These are phyloP conservation scores for Phytopythium kandeliae DNA, from an alignment of 352 stramenopile species.

Conservation along the genomic window DNA sequence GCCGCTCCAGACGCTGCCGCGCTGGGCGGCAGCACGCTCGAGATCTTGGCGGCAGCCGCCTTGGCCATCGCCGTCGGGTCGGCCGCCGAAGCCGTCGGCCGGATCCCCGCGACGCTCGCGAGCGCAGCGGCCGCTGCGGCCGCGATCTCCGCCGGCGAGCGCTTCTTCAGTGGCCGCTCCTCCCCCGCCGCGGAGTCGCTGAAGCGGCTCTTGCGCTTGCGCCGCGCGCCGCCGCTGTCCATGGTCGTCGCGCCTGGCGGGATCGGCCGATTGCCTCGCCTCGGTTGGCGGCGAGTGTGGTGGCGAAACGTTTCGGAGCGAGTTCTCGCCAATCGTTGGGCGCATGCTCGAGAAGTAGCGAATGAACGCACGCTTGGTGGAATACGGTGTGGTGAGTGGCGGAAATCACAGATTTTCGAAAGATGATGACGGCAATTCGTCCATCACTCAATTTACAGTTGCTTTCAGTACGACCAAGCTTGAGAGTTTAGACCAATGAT, in stretches of 20 bases:
- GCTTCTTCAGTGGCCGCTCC: conserved; percentile 14
- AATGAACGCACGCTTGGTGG: no score
- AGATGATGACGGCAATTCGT: no score
- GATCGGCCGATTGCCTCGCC: no score
- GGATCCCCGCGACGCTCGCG: conserved; percentile 6
- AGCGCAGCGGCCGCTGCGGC: conserved; percentile 1
- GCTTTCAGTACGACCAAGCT: no score
- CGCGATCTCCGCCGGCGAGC: conserved; percentile 5
- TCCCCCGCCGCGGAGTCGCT: conserved; percentile 43
- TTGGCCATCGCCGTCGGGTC: conserved; percentile 65
- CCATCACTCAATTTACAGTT: no score
- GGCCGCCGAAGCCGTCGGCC: not conserved
- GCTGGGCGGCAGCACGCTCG: conserved; percentile 40
- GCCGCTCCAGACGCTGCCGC: conserved; percentile 6
- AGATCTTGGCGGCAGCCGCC: conserved; percentile 68
- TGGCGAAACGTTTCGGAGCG: no score
- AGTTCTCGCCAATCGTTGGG: no score
- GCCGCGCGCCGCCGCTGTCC: conserved; percentile 25
- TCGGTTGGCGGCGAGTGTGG: no score
- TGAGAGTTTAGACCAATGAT: no score
- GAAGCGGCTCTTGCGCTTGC: conserved; percentile 84
- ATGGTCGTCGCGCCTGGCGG: conserved; percentile 22
- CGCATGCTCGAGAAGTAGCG: no score
- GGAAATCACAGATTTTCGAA: no score
- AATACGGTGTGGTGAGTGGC: no score